These are phyloP conservation scores for Ampelocalamus luodianensis DNA, from an alignment of 176 grass and related monocot genomes.

Conservation along the genomic window DNA sequence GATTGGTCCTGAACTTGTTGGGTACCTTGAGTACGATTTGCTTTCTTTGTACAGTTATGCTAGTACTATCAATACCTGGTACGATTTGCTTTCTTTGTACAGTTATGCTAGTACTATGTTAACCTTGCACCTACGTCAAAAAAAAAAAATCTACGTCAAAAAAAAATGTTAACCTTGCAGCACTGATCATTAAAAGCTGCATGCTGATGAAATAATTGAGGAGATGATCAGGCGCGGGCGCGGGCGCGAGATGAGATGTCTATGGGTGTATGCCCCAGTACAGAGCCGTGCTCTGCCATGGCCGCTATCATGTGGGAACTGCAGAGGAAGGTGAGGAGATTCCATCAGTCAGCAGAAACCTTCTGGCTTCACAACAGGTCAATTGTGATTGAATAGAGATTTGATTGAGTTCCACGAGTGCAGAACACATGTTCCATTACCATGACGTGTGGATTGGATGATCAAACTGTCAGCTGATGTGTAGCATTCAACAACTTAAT, in stretches of 20 bases:
- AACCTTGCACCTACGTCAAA: too few species aligned
- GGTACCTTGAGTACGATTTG: conserved; percentile 65
- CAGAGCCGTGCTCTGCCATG: conserved; percentile 72
- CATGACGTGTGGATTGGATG: conserved; percentile 35
- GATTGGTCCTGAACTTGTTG: conserved; percentile 69
- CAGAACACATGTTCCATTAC: conserved; percentile 77
- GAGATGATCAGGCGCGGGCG: conserved; percentile 66
- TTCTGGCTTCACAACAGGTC: conserved; percentile 93
- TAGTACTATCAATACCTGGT: too few species aligned
- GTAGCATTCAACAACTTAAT: not conserved
- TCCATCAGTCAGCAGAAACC: conserved; percentile 80
- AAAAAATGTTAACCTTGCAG: not conserved
- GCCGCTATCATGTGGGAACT: conserved; percentile 70
- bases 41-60: too few species aligned
- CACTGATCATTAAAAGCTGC: not conserved
- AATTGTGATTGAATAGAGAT: conserved; percentile 81
- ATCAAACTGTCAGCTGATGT: not conserved
- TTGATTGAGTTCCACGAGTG: conserved; percentile 70
- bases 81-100: too few species aligned
- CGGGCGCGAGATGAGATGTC: conserved; percentile 71
- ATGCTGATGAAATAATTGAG: conserved; percentile 77
- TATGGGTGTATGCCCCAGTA: conserved; percentile 77
- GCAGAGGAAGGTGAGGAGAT: conserved; percentile 73
- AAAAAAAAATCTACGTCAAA: too few species aligned
- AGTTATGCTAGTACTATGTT: too few species aligned